Base-by-base conservation (phyloP, 2,329 filamentous ascomycete species). In the Fonsecaea multimorphosa region DNA sequence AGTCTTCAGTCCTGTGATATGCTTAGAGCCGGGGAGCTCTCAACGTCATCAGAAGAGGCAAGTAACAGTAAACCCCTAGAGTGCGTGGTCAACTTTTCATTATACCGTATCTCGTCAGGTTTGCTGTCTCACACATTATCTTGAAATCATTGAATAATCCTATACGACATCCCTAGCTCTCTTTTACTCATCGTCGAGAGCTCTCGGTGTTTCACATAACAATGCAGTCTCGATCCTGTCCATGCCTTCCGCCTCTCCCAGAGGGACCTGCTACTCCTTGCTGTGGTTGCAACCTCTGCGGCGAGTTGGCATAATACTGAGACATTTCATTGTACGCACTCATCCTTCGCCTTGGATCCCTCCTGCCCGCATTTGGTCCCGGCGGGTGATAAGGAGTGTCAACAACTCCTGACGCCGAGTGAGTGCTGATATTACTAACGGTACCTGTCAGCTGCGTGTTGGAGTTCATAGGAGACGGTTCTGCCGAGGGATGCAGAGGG, bases 401-500 rank as follows among this genome's bases (percentile, higher is more conserved):
- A 34, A 40, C 51, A 22, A 60, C 8, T 9, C 51, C 56, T 22
- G 63, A 63, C 0, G 32, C 59, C 9, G 66, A 67, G 14, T 60
- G 59, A 16, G 62, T 64, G 38, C 66, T 66, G 60, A 52, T 56
- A n/a, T 65, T 62, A 52, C 69, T 68, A 40, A 69, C 58, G 14
- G 69, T 71, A 24, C 69, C 69, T 3, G 59, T 66, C 31, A 71
- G 31, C 34, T 71, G 69, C 3, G 65, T 58, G 40, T 67, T 69
- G 14, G 67, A 70, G 32, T 61, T 67, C 60, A 67, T 61, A 3
- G 66, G 61, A 60, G 68, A 68, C 27, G 66, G 61, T 16, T 67
- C 67, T 11, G 69, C 29, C 8, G 71, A 70, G 0, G 80, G 73
- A 62, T 80, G 80, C 1, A 79, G 73, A 0, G 81, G 83, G 69